Base-by-base conservation (phyloP, 495 filamentous ascomycete genomes). In the Beverwykella pulmonaria region DNA sequence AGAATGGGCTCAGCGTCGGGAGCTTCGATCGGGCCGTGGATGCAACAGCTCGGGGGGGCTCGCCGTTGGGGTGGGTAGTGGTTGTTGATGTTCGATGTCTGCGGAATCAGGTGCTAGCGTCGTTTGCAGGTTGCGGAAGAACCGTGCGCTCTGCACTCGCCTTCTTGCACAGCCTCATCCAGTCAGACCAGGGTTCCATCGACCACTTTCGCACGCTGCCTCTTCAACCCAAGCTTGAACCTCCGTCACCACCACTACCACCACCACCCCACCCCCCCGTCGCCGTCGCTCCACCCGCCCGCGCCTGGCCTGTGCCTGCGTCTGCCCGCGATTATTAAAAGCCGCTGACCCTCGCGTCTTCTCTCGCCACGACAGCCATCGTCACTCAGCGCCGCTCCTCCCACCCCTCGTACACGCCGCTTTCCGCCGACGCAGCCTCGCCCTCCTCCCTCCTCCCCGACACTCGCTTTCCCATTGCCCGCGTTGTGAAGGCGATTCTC, bases 11-110 rank as follows among this genome's bases (percentile, higher is more conserved):
- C 34, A 52, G 50, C 30, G 52, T 50, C 29, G 7, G 22, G 39
- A 44, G 1, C 56, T 48, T 54, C 50, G 64, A 34, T 54, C 57
- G 50, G 56, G 48, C 50, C 17, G 56, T 20, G 30, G 27, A 50
- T 34, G n/a, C 27, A 34, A n/a, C 34, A 26, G 36, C 22, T 15
- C n/a, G 23, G n/a, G 34, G 41, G 2, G 23, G 39, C 7, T 9
- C 26, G 59, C 8, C 20, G 49, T 52, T 15, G 59, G 36, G 4
- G 59, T 20, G 26, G 26, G 56, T 53, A n/a, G 23, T 41, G 27
- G 17, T 53, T 26, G n/a, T 15, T 44, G 32, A 32, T 56, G 53
- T 23, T 49, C n/a, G 12, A 53, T 23, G 53, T 55, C 30, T 23
- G 26, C 53, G 15, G 49, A 22, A 53, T 53, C 49, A 27, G 25